phyloP scores from a whole-genome alignment of 768 basidiomycete genomes.

The Russula abietina region DNA sequence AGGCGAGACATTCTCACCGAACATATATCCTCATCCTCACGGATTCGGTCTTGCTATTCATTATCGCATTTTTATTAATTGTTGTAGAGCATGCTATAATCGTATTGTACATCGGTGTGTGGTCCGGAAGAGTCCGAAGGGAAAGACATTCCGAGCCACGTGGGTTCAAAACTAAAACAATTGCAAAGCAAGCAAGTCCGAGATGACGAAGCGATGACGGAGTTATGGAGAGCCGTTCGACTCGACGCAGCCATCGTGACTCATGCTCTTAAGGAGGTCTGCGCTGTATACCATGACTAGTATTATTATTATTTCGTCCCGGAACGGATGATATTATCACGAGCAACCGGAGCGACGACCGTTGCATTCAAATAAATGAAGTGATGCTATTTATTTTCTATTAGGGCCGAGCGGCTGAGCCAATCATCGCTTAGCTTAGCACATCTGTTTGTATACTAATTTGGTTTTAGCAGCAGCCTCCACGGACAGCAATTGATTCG shows the following conservation, averaged over 20 bases:
- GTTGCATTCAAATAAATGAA: slow-evolving; percentile 11
- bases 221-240: not conserved
- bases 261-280: not conserved
- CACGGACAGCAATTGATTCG: slow-evolving; percentile 3
- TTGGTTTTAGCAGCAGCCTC: slow-evolving; percentile 12
- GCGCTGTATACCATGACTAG: not conserved
- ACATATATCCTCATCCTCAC: not conserved
- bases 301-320: not conserved
- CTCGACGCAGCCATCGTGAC: not conserved
- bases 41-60: not conserved
- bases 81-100: slow-evolving; percentile 4
- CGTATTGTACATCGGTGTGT: not conserved
- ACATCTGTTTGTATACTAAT: not conserved
- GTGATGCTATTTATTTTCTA: not conserved
- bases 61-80: slow-evolving; percentile 15
- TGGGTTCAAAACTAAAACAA: not conserved
- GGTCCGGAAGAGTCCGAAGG: not conserved
- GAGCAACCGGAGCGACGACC: not conserved
- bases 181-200: not conserved
- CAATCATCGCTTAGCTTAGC: not conserved
- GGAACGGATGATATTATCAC: not conserved
- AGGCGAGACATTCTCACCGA: not conserved
- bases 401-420: not conserved
- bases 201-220: slow-evolving; percentile 10
- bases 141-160: not conserved